Evolutionary conservation across 225 moss, liverwort and hornwort genomes (phyloP).

Genomic region (Pleurozium schreberi): DNA sequence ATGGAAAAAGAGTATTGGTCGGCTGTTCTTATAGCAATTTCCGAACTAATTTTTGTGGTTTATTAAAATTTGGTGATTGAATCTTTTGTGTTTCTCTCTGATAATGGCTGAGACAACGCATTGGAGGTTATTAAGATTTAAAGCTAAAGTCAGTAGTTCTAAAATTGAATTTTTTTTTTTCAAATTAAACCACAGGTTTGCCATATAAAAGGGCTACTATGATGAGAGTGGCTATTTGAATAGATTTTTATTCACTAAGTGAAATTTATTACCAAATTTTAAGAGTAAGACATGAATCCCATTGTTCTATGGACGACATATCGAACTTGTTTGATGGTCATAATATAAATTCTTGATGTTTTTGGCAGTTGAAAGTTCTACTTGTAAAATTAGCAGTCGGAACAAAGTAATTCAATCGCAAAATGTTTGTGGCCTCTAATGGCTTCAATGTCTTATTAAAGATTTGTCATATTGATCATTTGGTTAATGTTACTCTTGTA

Average conservation of each 20-base stretch:
- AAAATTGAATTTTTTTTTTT: not conserved
- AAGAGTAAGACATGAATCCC: not conserved
- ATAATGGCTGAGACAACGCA: too few relatives aligned
- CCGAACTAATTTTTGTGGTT: not conserved
- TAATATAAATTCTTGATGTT: not conserved
- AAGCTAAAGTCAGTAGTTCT: not conserved
- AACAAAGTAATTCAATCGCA: too few relatives aligned
- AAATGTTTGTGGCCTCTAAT: not conserved
- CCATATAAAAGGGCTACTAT: not conserved
- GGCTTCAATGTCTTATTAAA: not conserved
- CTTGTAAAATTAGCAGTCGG: not conserved
- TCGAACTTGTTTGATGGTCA: not conserved
- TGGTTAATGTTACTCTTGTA: not conserved
- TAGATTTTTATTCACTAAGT: not conserved
- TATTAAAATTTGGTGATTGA: not conserved
- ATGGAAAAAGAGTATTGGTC: too few relatives aligned
- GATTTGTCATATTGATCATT: not conserved
- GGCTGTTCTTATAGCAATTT: too few relatives aligned
- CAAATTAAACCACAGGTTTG: not conserved
- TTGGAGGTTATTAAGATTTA: not conserved
- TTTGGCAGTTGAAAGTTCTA: not conserved
- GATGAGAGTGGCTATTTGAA: not conserved
- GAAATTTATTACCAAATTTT: not conserved
- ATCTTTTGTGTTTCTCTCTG: not conserved
- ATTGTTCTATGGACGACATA: too few relatives aligned